A percentile compares a stretch with the other conserved stretches of the same genome.
Evolutionary conservation across 2,329 filamentous ascomycete species (phyloP).

Genomic region (Stemphylium beticola): DNA sequence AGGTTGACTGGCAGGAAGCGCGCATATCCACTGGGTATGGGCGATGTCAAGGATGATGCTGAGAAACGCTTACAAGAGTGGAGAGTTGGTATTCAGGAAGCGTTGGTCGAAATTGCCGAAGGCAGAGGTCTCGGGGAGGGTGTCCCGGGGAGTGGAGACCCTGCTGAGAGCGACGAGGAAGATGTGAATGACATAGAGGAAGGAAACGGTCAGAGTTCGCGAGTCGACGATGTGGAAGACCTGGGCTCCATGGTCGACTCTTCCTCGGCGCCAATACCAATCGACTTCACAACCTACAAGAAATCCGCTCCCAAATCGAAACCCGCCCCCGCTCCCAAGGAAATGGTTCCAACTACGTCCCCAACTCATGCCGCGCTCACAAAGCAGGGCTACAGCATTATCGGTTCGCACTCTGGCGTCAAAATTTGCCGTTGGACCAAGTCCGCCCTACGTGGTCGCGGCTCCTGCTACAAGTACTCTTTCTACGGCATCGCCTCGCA

Average conservation of each 20-base stretch:
- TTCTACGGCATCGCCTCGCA: conserved; percentile 98
- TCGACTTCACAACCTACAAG: conserved; percentile 83
- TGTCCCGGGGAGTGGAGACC: conserved; percentile 80
- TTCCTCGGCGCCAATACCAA: conserved; percentile 63
- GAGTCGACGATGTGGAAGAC: conserved; percentile 83
- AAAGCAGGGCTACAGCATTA: conserved; percentile 95
- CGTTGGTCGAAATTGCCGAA: conserved; percentile 65
- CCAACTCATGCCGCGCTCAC: conserved; percentile 89
- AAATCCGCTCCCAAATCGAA: conserved; percentile 58
- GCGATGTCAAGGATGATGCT: conserved; percentile 80
- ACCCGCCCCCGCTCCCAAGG: conserved; percentile 64
- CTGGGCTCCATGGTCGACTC: conserved; percentile 69
- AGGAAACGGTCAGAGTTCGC: conserved; percentile 44
- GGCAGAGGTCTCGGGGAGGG: conserved; percentile 66
- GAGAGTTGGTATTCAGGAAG: conserved; percentile 74
- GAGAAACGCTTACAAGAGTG: conserved; percentile 74
- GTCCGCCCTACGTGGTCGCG: conserved; percentile 88
- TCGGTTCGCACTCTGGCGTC: conserved; percentile 93
- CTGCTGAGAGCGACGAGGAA: conserved; percentile 82
- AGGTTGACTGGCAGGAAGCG: conserved; percentile 85
- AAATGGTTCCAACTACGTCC: conserved; percentile 92
- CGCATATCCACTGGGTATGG: conserved; percentile 87
- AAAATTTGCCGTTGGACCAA: conserved; percentile 99
- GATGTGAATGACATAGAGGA: conserved; percentile 62
- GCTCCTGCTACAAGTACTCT: conserved; percentile 96